Percentiles rank a stretch among this genome's conserved stretches.
Evolutionary conservation across 2,329 filamentous ascomycete species (phyloP).

Genomic region (Diaporthe batatas): DNA sequence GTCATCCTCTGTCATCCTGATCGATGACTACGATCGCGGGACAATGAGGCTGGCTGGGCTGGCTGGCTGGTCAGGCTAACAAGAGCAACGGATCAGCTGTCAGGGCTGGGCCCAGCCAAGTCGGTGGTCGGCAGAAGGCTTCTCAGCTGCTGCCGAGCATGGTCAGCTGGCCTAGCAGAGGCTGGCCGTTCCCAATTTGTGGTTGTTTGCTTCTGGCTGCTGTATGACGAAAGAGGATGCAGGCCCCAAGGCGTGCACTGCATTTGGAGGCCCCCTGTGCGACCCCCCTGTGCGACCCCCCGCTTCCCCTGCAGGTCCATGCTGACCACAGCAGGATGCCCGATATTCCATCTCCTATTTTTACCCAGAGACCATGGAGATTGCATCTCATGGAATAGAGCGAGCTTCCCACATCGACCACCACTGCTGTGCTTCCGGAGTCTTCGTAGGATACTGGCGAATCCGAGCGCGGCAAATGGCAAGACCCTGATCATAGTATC

Average conservation of each 20-base stretch:
- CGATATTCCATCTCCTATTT: conserved; percentile 19
- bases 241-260: conserved; percentile 4
- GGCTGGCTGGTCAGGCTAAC: too few species aligned
- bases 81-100: neutral
- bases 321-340: neutral
- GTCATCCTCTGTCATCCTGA: conserved; percentile 1
- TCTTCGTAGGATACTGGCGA: too few species aligned
- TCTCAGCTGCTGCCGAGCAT: conserved; percentile 3
- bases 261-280: neutral
- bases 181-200: conserved; percentile 3
- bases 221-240: conserved; percentile 34
- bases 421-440: too few species aligned
- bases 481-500: too few species aligned
- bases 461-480: too few species aligned
- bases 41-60: conserved; percentile 5
- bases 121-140: conserved; percentile 7
- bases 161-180: conserved; percentile 10
- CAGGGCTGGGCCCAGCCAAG: conserved; percentile 10
- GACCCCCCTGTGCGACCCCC: neutral
- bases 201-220: conserved; percentile 25
- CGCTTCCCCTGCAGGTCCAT: neutral
- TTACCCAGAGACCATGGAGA: neutral
- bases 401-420: too few species aligned
- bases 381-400: too few species aligned
- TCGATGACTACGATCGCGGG: conserved; percentile 7